phyloP scores from a whole-genome alignment of 2,329 filamentous ascomycete genomes.

The Fusarium acutatum region DNA sequence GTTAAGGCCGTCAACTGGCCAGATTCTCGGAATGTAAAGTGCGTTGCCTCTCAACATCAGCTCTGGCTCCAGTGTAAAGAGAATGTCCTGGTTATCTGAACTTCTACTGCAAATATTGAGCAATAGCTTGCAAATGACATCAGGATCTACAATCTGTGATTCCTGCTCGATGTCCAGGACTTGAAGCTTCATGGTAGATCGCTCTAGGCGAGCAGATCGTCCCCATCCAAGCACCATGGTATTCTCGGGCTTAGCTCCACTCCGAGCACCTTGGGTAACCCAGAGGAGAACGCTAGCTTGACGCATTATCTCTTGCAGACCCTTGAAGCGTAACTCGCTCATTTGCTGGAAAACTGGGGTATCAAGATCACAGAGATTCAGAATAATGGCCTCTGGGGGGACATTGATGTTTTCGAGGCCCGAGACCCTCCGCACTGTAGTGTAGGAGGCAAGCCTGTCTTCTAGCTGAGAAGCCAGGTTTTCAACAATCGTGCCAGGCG shows the following conservation, averaged over 20 bases:
- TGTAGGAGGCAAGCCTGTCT: not conserved
- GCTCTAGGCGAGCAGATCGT: not conserved
- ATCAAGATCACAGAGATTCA: not conserved
- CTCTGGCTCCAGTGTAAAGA: not conserved
- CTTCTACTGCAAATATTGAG: not conserved
- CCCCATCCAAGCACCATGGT: not conserved
- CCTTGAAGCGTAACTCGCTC: not conserved
- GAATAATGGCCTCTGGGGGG: not conserved
- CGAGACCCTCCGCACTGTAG: not conserved
- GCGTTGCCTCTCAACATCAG: not conserved
- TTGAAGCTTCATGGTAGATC: not conserved
- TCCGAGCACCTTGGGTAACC: not conserved
- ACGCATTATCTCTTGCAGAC: not conserved
- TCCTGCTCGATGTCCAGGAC: not conserved
- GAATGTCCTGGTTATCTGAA: not conserved
- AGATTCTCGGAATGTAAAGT: not conserved
- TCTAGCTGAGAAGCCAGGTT: not conserved
- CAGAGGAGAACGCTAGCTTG: not conserved
- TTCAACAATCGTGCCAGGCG: not conserved
- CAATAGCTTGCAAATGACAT: not conserved
- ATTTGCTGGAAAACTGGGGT: not conserved
- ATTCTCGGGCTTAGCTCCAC: not conserved
- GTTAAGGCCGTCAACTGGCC: not conserved
- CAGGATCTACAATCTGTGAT: not conserved
- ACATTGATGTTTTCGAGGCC: not conserved